Conservation (phyloP, 345 rosid species). For the Erodium maritimum region DNA sequence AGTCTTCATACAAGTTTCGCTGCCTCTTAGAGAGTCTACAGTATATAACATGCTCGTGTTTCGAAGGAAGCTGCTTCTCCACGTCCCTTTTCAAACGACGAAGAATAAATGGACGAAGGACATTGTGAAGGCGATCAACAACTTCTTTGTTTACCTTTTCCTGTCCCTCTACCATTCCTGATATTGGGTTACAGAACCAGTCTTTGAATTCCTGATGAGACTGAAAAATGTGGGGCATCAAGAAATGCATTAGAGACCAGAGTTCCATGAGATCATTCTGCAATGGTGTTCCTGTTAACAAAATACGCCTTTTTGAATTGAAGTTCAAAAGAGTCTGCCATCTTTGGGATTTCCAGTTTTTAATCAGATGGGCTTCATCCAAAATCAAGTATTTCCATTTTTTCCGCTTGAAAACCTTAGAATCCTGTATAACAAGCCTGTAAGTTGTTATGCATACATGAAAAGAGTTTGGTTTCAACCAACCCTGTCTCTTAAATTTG, state of each 20-base stretch:
- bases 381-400: conserved; percentile 98
- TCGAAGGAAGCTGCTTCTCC: conserved; percentile 93
- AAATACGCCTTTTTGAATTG: conserved; percentile 91
- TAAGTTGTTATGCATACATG: conserved; percentile 97
- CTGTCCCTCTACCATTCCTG: conserved; percentile 99
- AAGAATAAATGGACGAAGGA: conserved; percentile 93
- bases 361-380: conserved; percentile 99
- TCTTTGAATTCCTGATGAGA: conserved; percentile 99
- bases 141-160: conserved; percentile 95
- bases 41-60: conserved; percentile 83
- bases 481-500: conserved; percentile 93
- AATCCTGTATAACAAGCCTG: conserved; percentile 92
- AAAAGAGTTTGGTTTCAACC: conserved; percentile 93
- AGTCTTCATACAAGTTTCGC: conserved; percentile 95
- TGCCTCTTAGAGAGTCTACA: conserved; percentile 97
- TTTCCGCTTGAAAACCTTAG: conserved; percentile 95
- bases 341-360: conserved; percentile 99
- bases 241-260: conserved; percentile 99
- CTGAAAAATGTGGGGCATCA: conserved; percentile 98
- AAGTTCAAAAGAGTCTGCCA: conserved; percentile 99
- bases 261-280: conserved; percentile 99
- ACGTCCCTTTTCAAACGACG: conserved; percentile 96
- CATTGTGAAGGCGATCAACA: conserved; percentile 96
- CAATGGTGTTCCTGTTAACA: conserved; percentile 93
- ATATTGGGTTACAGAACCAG: conserved; percentile 97